These are phyloP conservation scores for Stachybotrys chlorohalonatus DNA, from an alignment of 2,329 filamentous ascomycete genomes.

Conservation along the genomic window DNA sequence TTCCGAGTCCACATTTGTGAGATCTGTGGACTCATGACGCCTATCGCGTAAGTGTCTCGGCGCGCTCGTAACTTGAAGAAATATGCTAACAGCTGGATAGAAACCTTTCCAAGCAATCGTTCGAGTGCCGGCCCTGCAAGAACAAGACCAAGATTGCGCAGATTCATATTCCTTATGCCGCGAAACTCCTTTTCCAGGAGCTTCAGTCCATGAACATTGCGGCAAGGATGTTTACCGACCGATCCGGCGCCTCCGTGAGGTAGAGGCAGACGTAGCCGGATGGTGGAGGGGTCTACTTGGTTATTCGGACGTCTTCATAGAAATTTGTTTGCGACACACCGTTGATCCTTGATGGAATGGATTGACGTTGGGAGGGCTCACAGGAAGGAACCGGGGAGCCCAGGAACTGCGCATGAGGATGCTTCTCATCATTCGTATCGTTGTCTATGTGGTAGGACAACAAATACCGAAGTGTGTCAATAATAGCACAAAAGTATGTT, in stretches of 20 bases:
- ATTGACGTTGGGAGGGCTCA: too few relatives aligned
- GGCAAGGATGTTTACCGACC: conserved; percentile 88
- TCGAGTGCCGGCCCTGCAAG: conserved; percentile 95
- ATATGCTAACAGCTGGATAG: conserved; percentile 30
- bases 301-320: too few relatives aligned
- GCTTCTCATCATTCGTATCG: too few relatives aligned
- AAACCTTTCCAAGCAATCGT: conserved; percentile 89
- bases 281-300: too few relatives aligned
- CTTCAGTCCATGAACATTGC: conserved; percentile 98
- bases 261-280: conserved; percentile 20
- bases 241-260: conserved; percentile 65
- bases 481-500: too few relatives aligned
- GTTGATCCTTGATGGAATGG: too few relatives aligned
- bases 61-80: background rate
- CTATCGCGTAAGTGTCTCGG: conserved; percentile 73
- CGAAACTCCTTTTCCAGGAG: conserved; percentile 97
- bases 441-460: too few relatives aligned
- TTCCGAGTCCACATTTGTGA: conserved; percentile 98
- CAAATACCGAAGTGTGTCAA: too few relatives aligned
- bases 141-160: conserved; percentile 99
- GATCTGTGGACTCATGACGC: conserved; percentile 97
- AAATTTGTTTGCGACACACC: too few relatives aligned
- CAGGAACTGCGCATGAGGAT: too few relatives aligned
- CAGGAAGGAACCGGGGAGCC: too few relatives aligned
- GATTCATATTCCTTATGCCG: conserved; percentile 94